Conservation (phyloP, 768 basidiomycete genomes). For the Serpula lacrymans region DNA sequence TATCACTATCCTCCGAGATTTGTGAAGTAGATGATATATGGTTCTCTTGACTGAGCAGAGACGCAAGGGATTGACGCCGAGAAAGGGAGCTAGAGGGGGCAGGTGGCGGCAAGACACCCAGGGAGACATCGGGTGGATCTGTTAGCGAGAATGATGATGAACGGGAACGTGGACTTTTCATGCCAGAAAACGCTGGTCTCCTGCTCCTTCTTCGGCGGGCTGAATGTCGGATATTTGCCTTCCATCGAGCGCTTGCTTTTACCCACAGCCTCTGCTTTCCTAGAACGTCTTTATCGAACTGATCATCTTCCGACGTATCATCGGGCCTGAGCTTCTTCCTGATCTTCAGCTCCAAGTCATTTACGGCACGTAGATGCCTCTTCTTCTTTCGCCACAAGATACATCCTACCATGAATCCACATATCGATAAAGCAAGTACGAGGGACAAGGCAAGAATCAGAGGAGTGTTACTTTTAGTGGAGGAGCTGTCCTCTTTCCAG, state of each 20-base stretch:
- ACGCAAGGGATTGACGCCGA: constrained; percentile 24
- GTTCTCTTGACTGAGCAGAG: constrained; percentile 6
- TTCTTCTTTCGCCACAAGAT: constrained; percentile 56
- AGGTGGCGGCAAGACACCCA: too few relatives aligned
- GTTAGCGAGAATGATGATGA: constrained; percentile 17
- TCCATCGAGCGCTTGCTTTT: constrained; percentile 67
- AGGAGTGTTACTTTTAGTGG: constrained; percentile 19
- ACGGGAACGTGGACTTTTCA: constrained; percentile 9
- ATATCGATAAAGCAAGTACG: constrained; percentile 58
- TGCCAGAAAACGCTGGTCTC: background rate
- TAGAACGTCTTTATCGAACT: constrained; percentile 43
- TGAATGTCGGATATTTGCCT: constrained; percentile 55
- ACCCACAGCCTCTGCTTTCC: constrained; percentile 60
- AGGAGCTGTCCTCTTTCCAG: constrained; percentile 38
- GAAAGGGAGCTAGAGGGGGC: constrained; percentile 18
- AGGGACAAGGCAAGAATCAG: constrained; percentile 58
- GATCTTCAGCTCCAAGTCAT: constrained; percentile 53
- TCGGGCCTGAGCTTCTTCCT: constrained; percentile 21
- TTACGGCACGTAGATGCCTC: constrained; percentile 25
- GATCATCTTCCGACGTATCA: constrained; percentile 25
- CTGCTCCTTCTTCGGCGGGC: constrained; percentile 51
- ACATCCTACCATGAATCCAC: constrained; percentile 56
- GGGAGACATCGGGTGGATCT: constrained; percentile 10
- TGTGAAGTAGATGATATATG: constrained; percentile 9
- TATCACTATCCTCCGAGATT: background rate